A percentile compares a stretch with the other conserved stretches of the same genome.
These are phyloP conservation scores for Tulasnella sp. DNA, from an alignment of 768 basidiomycete genomes.

Conservation along the genomic window DNA sequence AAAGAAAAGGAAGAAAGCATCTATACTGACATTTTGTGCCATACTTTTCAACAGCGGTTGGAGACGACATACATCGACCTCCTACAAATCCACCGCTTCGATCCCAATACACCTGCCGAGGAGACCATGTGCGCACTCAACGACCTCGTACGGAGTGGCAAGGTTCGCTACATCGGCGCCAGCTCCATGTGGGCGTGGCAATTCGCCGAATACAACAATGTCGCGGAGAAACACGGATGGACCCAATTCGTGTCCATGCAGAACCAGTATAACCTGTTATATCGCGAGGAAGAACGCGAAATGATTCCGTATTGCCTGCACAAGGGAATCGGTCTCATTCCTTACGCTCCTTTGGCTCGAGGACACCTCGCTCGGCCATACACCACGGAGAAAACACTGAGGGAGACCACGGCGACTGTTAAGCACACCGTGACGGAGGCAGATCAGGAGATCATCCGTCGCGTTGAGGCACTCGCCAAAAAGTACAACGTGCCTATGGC, in stretches of 20 bases:
- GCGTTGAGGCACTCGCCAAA: no score
- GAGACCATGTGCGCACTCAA: constrained; percentile 17
- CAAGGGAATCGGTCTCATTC: constrained; percentile 24
- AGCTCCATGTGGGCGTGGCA: constrained; percentile 10
- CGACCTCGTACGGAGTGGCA: constrained; percentile 13
- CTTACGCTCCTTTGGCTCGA: constrained; percentile 23
- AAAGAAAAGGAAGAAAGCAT: no score
- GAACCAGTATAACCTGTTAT: neutral
- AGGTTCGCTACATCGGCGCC: constrained; percentile 16
- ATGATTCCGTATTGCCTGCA: neutral
- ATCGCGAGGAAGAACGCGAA: constrained; percentile 4
- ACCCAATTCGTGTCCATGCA: neutral
- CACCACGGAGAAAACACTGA: no score
- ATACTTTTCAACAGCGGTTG: neutral
- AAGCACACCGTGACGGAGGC: no score
- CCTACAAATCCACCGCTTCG: constrained; percentile 16
- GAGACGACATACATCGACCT: constrained; percentile 15
- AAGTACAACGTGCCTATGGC: no score
- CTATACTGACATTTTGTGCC: no score
- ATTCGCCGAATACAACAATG: neutral
- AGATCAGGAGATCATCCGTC: no score
- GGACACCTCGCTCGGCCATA: constrained; percentile 6
- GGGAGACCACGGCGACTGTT: no score
- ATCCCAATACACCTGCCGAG: constrained; percentile 12
- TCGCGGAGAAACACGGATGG: constrained; percentile 16